These are phyloP conservation scores for Carpinus fangiana DNA, from an alignment of 306 rosid species.

Conservation along the genomic window DNA sequence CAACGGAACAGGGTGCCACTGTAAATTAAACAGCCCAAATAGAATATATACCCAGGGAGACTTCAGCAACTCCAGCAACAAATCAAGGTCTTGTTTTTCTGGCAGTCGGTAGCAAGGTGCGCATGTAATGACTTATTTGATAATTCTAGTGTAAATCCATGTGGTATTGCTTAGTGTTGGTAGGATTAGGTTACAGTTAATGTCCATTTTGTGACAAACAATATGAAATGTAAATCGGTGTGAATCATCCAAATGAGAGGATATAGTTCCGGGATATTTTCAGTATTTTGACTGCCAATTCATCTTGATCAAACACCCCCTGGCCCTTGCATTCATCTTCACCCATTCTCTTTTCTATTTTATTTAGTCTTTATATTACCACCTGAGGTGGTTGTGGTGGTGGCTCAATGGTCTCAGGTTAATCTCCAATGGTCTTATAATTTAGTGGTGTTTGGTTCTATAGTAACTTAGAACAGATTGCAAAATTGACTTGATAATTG, in stretches of 20 bases:
- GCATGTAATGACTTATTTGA: background rate
- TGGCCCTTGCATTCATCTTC: too few species aligned
- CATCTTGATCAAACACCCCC: too few species aligned
- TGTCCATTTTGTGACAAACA: background rate
- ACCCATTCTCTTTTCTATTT: too few species aligned
- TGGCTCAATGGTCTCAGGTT: too few species aligned
- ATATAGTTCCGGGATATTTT: background rate
- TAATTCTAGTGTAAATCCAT: background rate
- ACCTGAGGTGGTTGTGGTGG: too few species aligned
- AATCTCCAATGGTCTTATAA: too few species aligned
- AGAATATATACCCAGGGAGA: background rate
- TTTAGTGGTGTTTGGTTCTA: too few species aligned
- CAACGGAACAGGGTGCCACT: background rate
- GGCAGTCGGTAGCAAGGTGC: background rate
- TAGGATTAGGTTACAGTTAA: background rate
- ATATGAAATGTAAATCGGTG: background rate
- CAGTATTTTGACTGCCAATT: too few species aligned
- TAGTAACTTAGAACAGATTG: too few species aligned
- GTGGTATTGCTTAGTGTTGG: background rate
- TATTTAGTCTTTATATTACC: too few species aligned
- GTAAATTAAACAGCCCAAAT: slow-evolving; percentile 13
- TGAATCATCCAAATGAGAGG: background rate
- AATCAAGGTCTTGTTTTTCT: slow-evolving; percentile 17
- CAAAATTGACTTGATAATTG: too few species aligned
- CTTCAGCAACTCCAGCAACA: background rate